These are phyloP conservation scores for Candolleomyces aberdarensis DNA, from an alignment of 768 basidiomycete genomes.

Conservation along the genomic window DNA sequence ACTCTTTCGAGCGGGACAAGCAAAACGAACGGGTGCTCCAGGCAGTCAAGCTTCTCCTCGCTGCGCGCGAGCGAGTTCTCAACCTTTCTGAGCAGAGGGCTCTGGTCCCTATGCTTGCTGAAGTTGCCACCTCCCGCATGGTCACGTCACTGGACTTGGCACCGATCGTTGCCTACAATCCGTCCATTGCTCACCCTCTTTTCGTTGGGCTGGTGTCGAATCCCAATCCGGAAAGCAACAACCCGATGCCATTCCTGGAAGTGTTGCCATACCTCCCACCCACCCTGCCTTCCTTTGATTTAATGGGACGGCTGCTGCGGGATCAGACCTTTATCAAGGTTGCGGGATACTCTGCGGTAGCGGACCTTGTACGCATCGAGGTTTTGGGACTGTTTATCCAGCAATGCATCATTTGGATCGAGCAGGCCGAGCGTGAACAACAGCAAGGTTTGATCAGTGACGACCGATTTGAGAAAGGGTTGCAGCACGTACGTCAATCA, in stretches of 20 bases:
- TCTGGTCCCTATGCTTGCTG: slow-evolving; percentile 35
- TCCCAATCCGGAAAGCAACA: slow-evolving; percentile 32
- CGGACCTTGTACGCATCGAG: slow-evolving; percentile 61
- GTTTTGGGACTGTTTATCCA: slow-evolving; percentile 71
- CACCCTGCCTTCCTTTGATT: slow-evolving; percentile 68
- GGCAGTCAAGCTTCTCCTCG: slow-evolving; percentile 65
- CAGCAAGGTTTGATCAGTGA: slow-evolving; percentile 66
- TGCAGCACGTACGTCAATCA: slow-evolving; percentile 56
- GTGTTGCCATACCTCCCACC: slow-evolving; percentile 66
- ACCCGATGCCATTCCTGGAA: slow-evolving; percentile 55
- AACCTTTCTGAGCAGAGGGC: slow-evolving; percentile 76
- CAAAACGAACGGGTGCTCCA: slow-evolving; percentile 56
- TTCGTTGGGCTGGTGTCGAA: slow-evolving; percentile 54
- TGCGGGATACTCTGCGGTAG: slow-evolving; percentile 50
- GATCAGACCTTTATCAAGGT: slow-evolving; percentile 52
- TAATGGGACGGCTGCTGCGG: slow-evolving; percentile 64
- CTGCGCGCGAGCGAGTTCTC: slow-evolving; percentile 68
- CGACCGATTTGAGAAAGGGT: slow-evolving; percentile 69
- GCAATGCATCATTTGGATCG: slow-evolving; percentile 66
- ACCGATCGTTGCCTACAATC: slow-evolving; percentile 63
- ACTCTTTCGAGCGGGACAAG: slow-evolving; percentile 47
- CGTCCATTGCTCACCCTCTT: slow-evolving; percentile 66
- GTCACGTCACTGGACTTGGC: slow-evolving; percentile 68
- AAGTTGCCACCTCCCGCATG: slow-evolving; percentile 44
- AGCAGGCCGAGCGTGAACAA: slow-evolving; percentile 67